Evolutionary conservation across 2,329 filamentous ascomycete genomes (phyloP).

Genomic region (Diplodia seriata): DNA sequence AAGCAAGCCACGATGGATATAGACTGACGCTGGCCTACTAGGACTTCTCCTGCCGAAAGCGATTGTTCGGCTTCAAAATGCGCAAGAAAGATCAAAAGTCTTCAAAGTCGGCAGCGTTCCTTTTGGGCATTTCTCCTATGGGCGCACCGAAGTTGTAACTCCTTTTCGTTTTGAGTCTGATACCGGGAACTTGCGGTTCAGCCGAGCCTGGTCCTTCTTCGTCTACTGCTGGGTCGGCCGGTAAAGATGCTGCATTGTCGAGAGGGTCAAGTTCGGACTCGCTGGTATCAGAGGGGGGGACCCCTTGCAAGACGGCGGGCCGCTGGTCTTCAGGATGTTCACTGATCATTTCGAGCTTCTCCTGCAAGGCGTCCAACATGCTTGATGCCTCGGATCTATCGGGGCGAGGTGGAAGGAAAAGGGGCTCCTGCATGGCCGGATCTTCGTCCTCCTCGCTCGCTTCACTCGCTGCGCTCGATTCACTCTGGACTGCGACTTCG

Average conservation of each 20-base stretch:
- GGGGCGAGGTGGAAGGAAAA: conserved; percentile 28
- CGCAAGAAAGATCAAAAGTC: conserved; percentile 21
- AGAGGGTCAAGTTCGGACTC: conserved; percentile 38
- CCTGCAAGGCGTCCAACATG: conserved; percentile 18
- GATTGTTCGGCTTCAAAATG: neutral
- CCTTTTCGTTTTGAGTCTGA: conserved; percentile 44
- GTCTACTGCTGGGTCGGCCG: conserved; percentile 36
- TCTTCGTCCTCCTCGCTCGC: conserved; percentile 34
- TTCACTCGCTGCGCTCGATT: conserved; percentile 12
- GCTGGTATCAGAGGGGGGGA: conserved; percentile 29
- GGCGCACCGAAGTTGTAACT: conserved; percentile 47
- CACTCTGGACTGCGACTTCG: conserved; percentile 17
- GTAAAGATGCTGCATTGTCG: conserved; percentile 36
- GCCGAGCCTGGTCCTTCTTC: conserved; percentile 6
- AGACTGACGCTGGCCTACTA: conserved; percentile 23
- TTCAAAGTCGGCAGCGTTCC: conserved; percentile 28
- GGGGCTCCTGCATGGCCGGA: conserved; percentile 26
- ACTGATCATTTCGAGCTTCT: conserved; percentile 21
- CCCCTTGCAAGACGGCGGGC: conserved; percentile 36
- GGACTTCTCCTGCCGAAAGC: neutral
- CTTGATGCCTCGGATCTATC: conserved; percentile 17
- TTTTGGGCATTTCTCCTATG: conserved; percentile 37
- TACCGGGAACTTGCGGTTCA: conserved; percentile 41
- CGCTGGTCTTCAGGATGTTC: conserved; percentile 34
- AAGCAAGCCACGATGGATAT: conserved; percentile 7